Percentiles rank a stretch among this genome's conserved stretches.
phyloP scores from a whole-genome alignment of 2,329 filamentous ascomycete species.

The Aspergillus uvarum region DNA sequence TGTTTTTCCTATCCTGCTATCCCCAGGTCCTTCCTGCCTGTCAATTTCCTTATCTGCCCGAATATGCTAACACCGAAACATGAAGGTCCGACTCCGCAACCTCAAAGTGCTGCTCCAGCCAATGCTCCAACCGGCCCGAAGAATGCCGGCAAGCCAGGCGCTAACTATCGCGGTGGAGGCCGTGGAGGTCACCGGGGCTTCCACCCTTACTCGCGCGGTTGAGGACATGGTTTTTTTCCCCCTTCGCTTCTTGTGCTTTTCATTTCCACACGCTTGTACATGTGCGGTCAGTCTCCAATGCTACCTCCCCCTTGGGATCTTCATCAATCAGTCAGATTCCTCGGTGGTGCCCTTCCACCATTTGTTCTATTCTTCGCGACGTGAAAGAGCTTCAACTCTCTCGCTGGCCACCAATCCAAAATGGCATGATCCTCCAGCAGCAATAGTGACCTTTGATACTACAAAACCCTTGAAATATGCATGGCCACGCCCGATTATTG shows the following conservation, averaged over 20 bases:
- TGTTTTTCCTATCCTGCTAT: slow-evolving; percentile 24
- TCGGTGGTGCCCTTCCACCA: not conserved
- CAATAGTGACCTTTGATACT: not conserved
- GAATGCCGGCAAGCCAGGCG: slow-evolving; percentile 87
- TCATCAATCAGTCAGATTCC: not conserved
- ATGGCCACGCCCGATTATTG: not conserved
- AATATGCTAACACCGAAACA: slow-evolving; percentile 34
- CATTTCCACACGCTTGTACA: not conserved
- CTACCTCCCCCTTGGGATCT: not conserved
- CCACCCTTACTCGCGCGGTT: slow-evolving; percentile 68
- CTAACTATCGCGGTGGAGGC: slow-evolving; percentile 90
- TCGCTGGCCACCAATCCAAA: not conserved
- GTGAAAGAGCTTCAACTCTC: not conserved
- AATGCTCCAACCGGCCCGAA: slow-evolving; percentile 93
- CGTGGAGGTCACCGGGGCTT: slow-evolving; percentile 71
- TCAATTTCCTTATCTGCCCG: not conserved
- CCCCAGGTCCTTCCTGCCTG: not conserved
- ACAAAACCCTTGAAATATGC: not conserved
- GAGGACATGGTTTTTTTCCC: slow-evolving; percentile 1
- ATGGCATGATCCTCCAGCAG: not conserved
- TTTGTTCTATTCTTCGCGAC: not conserved
- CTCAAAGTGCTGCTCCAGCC: slow-evolving; percentile 61
- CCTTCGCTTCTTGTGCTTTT: not conserved
- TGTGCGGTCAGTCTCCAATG: not conserved
- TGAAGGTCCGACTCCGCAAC: slow-evolving; percentile 42